Percentiles rank a stretch among this genome's conserved stretches.
Conservation (phyloP, 306 rosid genomes). For the Carpinus fangiana region DNA sequence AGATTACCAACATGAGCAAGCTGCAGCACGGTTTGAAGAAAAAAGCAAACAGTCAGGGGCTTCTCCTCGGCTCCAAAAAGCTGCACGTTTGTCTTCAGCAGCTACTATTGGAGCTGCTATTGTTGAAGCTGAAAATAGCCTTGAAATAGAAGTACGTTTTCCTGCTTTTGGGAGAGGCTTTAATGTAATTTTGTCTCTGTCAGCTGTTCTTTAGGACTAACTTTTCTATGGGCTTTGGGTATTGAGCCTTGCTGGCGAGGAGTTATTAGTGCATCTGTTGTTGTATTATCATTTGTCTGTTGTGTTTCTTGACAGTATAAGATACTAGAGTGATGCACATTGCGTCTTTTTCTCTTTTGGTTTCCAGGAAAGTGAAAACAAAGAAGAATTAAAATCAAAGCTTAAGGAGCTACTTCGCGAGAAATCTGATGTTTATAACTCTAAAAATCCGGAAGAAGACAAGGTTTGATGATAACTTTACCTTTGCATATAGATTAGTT, state of each 20-base stretch:
- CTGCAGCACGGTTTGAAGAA: constrained; percentile 17
- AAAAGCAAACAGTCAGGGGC: constrained; percentile 28
- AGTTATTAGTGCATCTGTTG: constrained; percentile 20
- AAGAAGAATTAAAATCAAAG: constrained; percentile 75
- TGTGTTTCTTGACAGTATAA: constrained; percentile 4
- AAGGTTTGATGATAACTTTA: constrained; percentile 52
- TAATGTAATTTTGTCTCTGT: constrained; percentile 22
- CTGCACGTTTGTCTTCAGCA: constrained; percentile 52
- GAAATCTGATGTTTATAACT: constrained; percentile 84
- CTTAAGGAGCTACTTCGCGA: constrained; percentile 81
- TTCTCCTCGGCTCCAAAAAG: constrained; percentile 48
- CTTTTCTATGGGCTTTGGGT: constrained; percentile 38
- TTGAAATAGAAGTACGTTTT: constrained; percentile 82
- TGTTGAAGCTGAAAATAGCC: constrained; percentile 83
- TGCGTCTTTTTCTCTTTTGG: constrained; percentile 9
- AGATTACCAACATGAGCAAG: constrained; percentile 28
- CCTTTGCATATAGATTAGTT: background rate
- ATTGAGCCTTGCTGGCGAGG: constrained; percentile 45
- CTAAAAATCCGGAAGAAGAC: constrained; percentile 59
- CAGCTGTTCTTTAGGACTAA: constrained; percentile 35
- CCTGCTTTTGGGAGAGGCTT: constrained; percentile 41
- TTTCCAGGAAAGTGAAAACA: constrained; percentile 66
- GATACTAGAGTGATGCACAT: constrained; percentile 13
- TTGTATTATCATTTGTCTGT: background rate
- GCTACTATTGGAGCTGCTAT: constrained; percentile 79